A percentile compares a stretch with the other conserved stretches of the same genome.
Conservation (phyloP, 208 protist genomes). For the Vickermania ingenoplastis region DNA sequence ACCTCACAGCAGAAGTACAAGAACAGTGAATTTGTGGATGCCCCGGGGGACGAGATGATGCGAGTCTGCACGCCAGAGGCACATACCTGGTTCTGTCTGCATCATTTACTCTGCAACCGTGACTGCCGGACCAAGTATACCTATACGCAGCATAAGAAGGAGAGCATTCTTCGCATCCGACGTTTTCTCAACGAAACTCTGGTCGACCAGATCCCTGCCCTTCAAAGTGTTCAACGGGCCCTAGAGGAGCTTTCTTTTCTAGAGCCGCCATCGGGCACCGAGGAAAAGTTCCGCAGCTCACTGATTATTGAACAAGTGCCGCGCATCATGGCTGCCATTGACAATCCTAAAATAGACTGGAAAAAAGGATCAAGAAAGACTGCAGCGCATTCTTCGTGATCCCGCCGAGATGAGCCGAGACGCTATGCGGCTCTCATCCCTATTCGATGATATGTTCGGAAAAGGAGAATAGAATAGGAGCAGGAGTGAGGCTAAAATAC, state of each 20-base stretch:
- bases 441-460: slow-evolving; percentile 77
- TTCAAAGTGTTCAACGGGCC: slow-evolving; percentile 75
- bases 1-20: slow-evolving; percentile 48
- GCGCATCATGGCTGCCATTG: slow-evolving; percentile 57
- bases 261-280: slow-evolving; percentile 76
- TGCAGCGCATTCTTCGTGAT: slow-evolving; percentile 33
- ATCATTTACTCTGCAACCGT: slow-evolving; percentile 78
- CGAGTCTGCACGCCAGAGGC: slow-evolving; percentile 79
- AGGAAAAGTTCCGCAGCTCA: slow-evolving; percentile 80
- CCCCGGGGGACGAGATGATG: slow-evolving; percentile 43
- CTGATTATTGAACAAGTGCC: slow-evolving; percentile 86
- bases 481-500: too few species aligned
- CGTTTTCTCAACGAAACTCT: slow-evolving; percentile 79
- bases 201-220: slow-evolving; percentile 84
- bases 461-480: slow-evolving; percentile 9
- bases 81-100: slow-evolving; percentile 85
- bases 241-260: slow-evolving; percentile 86
- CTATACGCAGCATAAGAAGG: slow-evolving; percentile 81
- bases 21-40: slow-evolving; percentile 45
- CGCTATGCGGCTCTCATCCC: slow-evolving; percentile 54
- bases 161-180: slow-evolving; percentile 52
- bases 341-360: slow-evolving; percentile 25
- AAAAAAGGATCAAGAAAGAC: slow-evolving; percentile 11
- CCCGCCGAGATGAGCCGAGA: slow-evolving; percentile 36
- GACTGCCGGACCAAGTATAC: slow-evolving; percentile 70